Percentiles rank a stretch among this genome's conserved stretches.
These are phyloP conservation scores for Hyphodiscus hymeniophilus DNA, from an alignment of 495 filamentous ascomycete genomes.

Conservation along the genomic window DNA sequence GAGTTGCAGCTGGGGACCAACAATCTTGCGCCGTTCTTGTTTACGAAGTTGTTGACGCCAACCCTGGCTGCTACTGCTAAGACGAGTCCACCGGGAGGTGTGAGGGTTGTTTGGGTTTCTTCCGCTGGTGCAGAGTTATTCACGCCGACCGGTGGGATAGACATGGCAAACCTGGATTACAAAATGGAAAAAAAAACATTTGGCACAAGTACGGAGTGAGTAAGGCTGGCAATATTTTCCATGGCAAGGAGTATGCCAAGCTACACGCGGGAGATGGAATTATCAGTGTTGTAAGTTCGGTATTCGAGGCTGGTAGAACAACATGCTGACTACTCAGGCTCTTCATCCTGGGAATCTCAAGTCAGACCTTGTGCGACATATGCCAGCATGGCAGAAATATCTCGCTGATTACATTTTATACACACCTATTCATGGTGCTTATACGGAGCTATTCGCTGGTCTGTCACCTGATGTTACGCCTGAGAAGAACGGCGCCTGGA, in stretches of 20 bases:
- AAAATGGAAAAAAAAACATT: conserved; percentile 14
- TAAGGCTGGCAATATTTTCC: conserved; percentile 33
- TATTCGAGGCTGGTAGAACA: too few relatives aligned
- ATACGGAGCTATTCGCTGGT: conserved; percentile 34
- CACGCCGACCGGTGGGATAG: conserved; percentile 25
- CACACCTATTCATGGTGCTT: conserved; percentile 29
- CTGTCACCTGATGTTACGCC: conserved; percentile 27
- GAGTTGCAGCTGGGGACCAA: conserved; percentile 38
- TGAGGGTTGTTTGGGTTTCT: conserved; percentile 37
- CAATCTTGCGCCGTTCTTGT: conserved; percentile 32
- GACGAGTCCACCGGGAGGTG: conserved; percentile 23
- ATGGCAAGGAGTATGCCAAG: conserved; percentile 28
- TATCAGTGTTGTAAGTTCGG: conserved; percentile 20
- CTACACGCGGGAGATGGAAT: conserved; percentile 23
- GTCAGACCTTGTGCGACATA: conserved; percentile 32
- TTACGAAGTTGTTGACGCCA: conserved; percentile 37
- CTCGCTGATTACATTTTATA: conserved; percentile 24
- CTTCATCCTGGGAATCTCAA: conserved; percentile 37
- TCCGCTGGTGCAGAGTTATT: conserved; percentile 24
- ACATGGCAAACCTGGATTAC: conserved; percentile 26
- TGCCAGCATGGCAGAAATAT: background rate
- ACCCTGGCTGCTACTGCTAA: conserved; percentile 29
- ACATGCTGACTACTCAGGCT: conserved; percentile 1
- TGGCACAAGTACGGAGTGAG: conserved; percentile 29
- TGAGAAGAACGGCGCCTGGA: conserved; percentile 17